Evolutionary conservation across 495 filamentous ascomycete species (phyloP).

Genomic region (Talaromyces borbonicus): DNA sequence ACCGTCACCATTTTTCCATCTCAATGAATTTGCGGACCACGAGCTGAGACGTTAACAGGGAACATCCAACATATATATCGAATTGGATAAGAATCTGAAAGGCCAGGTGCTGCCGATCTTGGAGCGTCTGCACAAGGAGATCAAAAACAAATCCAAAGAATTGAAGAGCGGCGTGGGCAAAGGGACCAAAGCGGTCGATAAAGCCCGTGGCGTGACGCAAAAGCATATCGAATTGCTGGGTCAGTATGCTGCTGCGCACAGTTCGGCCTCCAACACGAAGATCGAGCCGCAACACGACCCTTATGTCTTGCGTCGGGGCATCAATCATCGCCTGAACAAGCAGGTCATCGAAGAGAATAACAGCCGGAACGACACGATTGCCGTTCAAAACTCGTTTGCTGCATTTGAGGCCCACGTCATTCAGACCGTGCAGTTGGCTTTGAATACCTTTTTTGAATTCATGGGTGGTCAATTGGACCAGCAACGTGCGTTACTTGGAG

Average conservation of each 20-base stretch:
- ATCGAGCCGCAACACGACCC: slow-evolving; percentile 66
- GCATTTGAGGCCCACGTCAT: slow-evolving; percentile 83
- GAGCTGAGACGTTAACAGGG: slow-evolving; percentile 35
- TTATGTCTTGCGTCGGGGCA: slow-evolving; percentile 73
- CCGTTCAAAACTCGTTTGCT: slow-evolving; percentile 80
- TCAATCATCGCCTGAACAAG: slow-evolving; percentile 74
- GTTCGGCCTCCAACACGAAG: slow-evolving; percentile 55
- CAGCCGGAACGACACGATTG: slow-evolving; percentile 78
- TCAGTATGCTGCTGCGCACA: slow-evolving; percentile 66
- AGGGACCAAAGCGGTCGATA: slow-evolving; percentile 80
- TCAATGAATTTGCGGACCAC: not conserved
- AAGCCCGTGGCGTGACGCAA: slow-evolving; percentile 75
- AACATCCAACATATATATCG: slow-evolving; percentile 73
- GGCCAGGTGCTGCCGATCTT: slow-evolving; percentile 75
- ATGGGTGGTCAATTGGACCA: slow-evolving; percentile 73
- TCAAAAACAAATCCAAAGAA: slow-evolving; percentile 91
- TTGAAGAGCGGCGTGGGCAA: slow-evolving; percentile 76
- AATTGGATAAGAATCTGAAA: slow-evolving; percentile 82
- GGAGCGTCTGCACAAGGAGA: slow-evolving; percentile 85
- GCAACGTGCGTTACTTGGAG: slow-evolving; percentile 65
- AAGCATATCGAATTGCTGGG: slow-evolving; percentile 92
- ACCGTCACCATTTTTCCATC: no score
- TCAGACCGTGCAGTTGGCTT: slow-evolving; percentile 66
- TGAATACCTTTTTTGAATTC: slow-evolving; percentile 70
- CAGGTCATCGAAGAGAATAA: slow-evolving; percentile 94